A percentile compares a stretch with the other conserved stretches of the same genome.
Evolutionary conservation across 306 rosid species (phyloP).

Genomic region (Begonia masoniana): DNA sequence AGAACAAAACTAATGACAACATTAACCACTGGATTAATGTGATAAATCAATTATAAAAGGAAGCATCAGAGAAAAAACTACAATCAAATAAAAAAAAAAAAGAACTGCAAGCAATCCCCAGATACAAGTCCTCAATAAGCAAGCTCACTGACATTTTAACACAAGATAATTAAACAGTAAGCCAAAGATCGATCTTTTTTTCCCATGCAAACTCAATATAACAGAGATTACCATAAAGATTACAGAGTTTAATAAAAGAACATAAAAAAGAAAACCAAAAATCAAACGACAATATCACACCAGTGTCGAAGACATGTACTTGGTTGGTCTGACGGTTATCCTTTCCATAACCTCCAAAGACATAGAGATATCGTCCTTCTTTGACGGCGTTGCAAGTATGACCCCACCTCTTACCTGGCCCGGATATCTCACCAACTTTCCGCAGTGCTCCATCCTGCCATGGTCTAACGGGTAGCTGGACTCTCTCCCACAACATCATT

Average conservation of each 20-base stretch:
- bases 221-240: conserved; percentile 6
- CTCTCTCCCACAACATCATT: conserved; percentile 93
- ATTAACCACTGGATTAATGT: too few species aligned
- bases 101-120: too few species aligned
- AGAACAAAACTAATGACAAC: too few species aligned
- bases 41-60: too few species aligned
- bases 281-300: conserved; percentile 17
- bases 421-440: conserved; percentile 23
- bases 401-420: conserved; percentile 99
- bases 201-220: background rate
- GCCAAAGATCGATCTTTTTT: too few species aligned
- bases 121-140: too few species aligned
- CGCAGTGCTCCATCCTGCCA: conserved; percentile 24
- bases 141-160: too few species aligned
- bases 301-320: conserved; percentile 84
- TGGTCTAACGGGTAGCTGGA: conserved; percentile 27
- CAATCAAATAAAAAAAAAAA: too few species aligned
- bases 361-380: conserved; percentile 75
- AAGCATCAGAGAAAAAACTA: too few species aligned
- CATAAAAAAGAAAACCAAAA: background rate
- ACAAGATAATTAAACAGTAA: too few species aligned
- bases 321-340: conserved; percentile 94
- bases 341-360: conserved; percentile 91
- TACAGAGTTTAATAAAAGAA: background rate
- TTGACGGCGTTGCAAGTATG: conserved; percentile 93